Conservation (phyloP, 164 flowering plant genomes). For the Vitis labrusca region DNA sequence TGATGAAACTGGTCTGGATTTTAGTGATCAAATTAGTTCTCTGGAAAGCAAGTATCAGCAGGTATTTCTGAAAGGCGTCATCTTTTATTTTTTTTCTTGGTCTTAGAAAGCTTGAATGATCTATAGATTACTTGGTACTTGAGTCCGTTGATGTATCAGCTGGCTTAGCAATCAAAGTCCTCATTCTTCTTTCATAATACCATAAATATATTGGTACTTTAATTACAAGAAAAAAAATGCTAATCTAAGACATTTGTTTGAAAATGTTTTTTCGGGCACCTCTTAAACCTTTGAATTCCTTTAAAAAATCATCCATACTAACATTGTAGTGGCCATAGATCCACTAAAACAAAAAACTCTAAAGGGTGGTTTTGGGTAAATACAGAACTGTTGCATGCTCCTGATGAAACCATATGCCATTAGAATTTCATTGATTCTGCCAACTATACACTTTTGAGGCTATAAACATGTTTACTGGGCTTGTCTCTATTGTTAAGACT, state of each 20-base stretch:
- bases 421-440: background rate
- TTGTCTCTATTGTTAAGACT: no score
- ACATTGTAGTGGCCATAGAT: no score
- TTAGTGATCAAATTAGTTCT: conserved; percentile 31
- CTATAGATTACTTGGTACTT: no score
- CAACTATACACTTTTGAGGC: background rate
- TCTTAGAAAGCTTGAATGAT: no score
- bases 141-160: no score
- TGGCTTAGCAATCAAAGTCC: no score
- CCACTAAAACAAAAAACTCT: background rate
- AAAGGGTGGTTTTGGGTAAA: background rate
- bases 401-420: background rate
- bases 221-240: background rate
- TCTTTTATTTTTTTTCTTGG: no score
- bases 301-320: no score
- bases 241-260: background rate
- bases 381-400: background rate
- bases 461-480: no score
- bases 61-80: conserved; percentile 6
- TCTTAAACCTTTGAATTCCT: background rate
- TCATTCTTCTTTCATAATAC: no score
- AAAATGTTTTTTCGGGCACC: background rate
- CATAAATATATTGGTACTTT: no score
- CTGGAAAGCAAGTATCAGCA: conserved; percentile 34
- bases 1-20: conserved; percentile 36